phyloP scores from a whole-genome alignment of 2,329 filamentous ascomycete species.

The Fusarium musae region DNA sequence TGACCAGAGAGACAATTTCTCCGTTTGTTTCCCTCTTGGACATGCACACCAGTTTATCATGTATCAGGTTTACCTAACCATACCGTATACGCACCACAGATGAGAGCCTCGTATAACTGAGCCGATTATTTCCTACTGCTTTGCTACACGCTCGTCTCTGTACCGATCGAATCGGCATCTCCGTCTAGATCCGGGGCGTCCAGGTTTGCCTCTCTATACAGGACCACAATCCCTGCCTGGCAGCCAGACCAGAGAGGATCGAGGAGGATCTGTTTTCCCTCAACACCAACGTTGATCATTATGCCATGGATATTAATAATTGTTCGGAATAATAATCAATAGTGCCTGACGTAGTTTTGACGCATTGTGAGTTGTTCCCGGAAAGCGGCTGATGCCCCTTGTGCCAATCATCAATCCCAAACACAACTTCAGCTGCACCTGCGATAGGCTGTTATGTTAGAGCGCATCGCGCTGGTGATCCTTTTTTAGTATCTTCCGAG shows the following conservation, averaged over 20 bases:
- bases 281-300: neutral
- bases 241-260: neutral
- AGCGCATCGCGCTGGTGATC: slow-evolving; percentile 28
- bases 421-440: slow-evolving; percentile 4
- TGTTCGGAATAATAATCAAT: neutral
- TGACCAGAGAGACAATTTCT: slow-evolving; percentile 1
- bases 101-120: slow-evolving; percentile 31
- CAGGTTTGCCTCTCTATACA: neutral
- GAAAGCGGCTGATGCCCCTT: slow-evolving; percentile 25
- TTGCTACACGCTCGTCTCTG: neutral
- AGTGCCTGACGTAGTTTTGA: slow-evolving; percentile 33
- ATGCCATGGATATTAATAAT: slow-evolving; percentile 2
- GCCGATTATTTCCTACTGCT: slow-evolving; percentile 6
- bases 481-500: slow-evolving; percentile 30
- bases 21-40: neutral
- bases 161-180: slow-evolving; percentile 26
- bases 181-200: slow-evolving; percentile 17
- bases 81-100: slow-evolving; percentile 2
- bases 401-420: slow-evolving; percentile 21
- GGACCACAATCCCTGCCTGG: neutral
- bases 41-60: neutral
- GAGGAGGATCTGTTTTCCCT: neutral
- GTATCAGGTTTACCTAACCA: neutral
- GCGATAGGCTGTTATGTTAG: neutral
- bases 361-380: slow-evolving; percentile 34